Base-by-base conservation (phyloP, 192 early-diverging fungal species). In the Oehlia diaphana region DNA sequence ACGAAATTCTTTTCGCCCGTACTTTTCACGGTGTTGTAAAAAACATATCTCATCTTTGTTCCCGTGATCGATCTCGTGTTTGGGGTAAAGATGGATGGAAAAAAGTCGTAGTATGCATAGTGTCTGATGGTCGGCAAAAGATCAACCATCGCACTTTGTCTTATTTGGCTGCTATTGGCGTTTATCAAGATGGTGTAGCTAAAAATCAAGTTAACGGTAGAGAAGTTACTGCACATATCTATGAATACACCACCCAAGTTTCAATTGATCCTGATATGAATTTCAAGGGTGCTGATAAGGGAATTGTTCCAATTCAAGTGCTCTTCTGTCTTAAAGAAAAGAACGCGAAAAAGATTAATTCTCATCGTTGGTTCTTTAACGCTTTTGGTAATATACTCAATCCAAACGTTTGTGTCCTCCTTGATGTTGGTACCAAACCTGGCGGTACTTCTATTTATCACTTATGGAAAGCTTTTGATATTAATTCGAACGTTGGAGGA, bases 241-340 rank as follows among this genome's bases (percentile, higher is more conserved):
- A 89, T 65, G 90, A 90, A 85, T 94, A 95, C 82, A 95, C 95
- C 0, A 89, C 94, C 3, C 95, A 96, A 81, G 76, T 92, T 68
- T 88, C 87, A 35, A 84, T 95, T 58, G 94, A 94, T 49, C 83
- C 91, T 21, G 92, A 92, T 19, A 92, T 93, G 92, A 86, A 90
- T 71, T 85, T 92, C 62, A 88, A 88, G 81, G 92, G 90, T 61
- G 84, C 85, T 14, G 86, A 90, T 35, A 88, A 93, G 66, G 89
- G 90, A 63, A 86, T 88, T 23, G 92, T 93, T 13, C 94, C 94
- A 69, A 86, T 92, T 66, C 95, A 96, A 85, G 87, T 91, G 28
- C 83, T 97, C 42, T 97, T 97, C 83, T 93, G 94, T 85, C 84
- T 97, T 9, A 97, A 97, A 83, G 95, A 97, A 85, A 94, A 95